These are phyloP conservation scores for Planoprotostelium fungivorum DNA, from an alignment of 78 protist species.

Conservation along the genomic window DNA sequence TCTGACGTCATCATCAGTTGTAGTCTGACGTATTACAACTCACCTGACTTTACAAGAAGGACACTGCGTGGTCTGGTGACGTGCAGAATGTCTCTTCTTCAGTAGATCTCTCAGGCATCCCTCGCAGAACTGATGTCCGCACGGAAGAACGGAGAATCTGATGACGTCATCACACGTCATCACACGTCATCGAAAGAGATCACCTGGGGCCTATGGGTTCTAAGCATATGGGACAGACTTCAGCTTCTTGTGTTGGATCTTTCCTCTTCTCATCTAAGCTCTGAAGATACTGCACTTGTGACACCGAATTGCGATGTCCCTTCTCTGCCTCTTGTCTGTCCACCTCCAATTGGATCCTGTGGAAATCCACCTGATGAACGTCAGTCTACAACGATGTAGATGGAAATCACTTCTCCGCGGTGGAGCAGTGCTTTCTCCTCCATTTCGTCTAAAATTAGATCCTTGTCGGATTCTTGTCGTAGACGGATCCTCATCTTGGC, in stretches of 20 bases:
- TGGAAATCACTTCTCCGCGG: neutral
- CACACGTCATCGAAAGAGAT: neutral
- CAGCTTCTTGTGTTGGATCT: neutral
- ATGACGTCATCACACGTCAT: no score
- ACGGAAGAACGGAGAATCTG: neutral
- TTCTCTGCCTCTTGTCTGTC: neutral
- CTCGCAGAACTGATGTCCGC: constrained; percentile 52
- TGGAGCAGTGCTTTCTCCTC: neutral
- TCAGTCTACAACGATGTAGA: neutral
- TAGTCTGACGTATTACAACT: neutral
- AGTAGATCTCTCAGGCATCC: constrained; percentile 29
- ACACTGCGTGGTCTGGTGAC: constrained; percentile 26
- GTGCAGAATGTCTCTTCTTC: constrained; percentile 18
- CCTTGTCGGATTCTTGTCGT: neutral
- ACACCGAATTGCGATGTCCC: neutral
- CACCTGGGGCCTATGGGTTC: neutral
- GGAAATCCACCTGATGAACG: neutral
- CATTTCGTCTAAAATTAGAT: neutral
- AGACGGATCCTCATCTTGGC: neutral
- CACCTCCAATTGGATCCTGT: neutral
- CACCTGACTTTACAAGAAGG: constrained; percentile 28
- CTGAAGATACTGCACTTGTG: neutral
- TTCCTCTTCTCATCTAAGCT: neutral
- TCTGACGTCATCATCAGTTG: neutral
- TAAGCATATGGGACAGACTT: neutral